These are phyloP conservation scores for Scutellaria minor DNA, from an alignment of 257 asterid species.

Conservation along the genomic window DNA sequence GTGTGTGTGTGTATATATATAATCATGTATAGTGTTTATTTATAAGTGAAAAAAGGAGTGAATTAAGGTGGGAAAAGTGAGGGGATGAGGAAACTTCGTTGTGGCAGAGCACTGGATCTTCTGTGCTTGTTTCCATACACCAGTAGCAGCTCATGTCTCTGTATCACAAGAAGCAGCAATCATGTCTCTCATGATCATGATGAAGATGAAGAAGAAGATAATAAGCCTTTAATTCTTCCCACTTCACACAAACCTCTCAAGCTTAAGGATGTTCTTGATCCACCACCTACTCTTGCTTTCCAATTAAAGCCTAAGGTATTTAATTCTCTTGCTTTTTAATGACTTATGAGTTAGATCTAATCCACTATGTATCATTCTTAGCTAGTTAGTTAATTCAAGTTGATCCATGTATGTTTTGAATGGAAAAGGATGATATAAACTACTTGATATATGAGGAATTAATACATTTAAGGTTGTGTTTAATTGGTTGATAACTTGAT, in stretches of 20 bases:
- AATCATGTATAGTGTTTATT: no score
- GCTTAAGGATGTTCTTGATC: conserved; percentile 48
- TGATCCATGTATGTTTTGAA: no score
- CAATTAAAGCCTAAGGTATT: conserved; percentile 55
- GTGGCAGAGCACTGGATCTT: conserved; percentile 40
- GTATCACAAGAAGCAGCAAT: not conserved
- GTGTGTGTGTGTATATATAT: no score
- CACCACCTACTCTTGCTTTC: conserved; percentile 49
- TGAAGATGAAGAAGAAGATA: not conserved
- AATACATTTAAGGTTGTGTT: no score
- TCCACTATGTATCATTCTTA: no score
- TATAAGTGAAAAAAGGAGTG: not conserved
- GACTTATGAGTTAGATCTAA: no score
- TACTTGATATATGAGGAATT: no score
- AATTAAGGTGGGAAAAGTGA: not conserved
- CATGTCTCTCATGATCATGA: not conserved
- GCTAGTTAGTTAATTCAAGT: no score
- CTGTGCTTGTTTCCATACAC: conserved; percentile 41
- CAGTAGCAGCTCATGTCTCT: conserved; percentile 32
- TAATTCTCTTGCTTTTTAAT: no score
- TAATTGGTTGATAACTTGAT: no score
- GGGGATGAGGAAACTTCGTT: conserved; percentile 39
- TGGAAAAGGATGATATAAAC: no score
- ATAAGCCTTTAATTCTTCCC: conserved; percentile 24
- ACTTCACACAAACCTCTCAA: conserved; percentile 4